These are phyloP conservation scores for Tarenaya hassleriana DNA, from an alignment of 345 rosid species.

Conservation along the genomic window DNA sequence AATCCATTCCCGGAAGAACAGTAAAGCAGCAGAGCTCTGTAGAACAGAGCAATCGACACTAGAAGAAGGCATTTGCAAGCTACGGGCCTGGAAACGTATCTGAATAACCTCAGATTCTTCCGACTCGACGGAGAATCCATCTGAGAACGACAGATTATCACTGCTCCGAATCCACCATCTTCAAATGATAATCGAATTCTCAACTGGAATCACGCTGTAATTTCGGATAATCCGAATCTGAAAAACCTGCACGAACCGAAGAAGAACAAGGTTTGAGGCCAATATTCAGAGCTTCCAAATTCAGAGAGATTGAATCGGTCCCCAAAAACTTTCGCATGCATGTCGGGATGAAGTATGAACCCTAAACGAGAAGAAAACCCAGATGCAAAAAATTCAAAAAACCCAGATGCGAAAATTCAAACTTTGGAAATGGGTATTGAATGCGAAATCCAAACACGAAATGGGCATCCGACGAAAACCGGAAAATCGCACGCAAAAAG, in stretches of 20 bases:
- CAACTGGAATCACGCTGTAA: too few species aligned
- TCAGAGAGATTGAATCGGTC: constrained; percentile 6
- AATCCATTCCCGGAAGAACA: constrained; percentile 31
- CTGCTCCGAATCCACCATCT: constrained; percentile 9
- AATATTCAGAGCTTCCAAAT: constrained; percentile 7
- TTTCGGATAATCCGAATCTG: not conserved
- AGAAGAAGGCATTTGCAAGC: constrained; percentile 55
- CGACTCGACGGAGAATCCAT: constrained; percentile 32
- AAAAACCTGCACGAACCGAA: constrained; percentile 22
- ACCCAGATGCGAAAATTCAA: too few species aligned
- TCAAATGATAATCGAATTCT: constrained; percentile 12
- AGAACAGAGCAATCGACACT: constrained; percentile 41
- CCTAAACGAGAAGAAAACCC: constrained; percentile 13
- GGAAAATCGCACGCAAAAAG: constrained; percentile 15
- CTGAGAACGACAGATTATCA: constrained; percentile 3
- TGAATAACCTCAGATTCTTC: constrained; percentile 33
- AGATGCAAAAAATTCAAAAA: not conserved
- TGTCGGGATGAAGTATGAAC: constrained; percentile 13
- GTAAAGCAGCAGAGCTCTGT: constrained; percentile 41
- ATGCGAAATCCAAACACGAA: too few species aligned
- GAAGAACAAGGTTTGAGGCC: not conserved
- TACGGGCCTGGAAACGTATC: constrained; percentile 32
- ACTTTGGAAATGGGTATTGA: too few species aligned
- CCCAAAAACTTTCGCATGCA: constrained; percentile 19
- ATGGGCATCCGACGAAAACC: not conserved